Conservation (phyloP, 139 green algal genomes). For the Zygnema cylindricum region DNA sequence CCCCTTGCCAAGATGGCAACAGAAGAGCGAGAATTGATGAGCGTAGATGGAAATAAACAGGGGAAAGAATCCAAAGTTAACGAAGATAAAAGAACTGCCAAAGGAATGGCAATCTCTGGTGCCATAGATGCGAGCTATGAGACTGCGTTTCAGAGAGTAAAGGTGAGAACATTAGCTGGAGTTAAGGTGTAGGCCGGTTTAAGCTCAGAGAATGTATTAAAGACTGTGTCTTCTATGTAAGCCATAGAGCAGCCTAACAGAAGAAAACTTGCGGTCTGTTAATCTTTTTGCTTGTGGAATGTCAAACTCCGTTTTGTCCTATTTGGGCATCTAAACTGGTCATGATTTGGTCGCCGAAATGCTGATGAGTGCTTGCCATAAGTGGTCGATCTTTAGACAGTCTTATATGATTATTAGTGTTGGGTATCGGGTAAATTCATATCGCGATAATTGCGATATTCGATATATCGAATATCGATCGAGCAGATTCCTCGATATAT, state of each 20-base stretch:
- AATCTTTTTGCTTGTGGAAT: not conserved
- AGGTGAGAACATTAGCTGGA: slow-evolving; percentile 5
- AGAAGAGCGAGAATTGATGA: not conserved
- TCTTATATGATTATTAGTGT: no score
- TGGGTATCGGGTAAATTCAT: no score
- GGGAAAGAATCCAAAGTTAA: slow-evolving; percentile 24
- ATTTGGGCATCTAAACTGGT: not conserved
- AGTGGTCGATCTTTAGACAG: no score
- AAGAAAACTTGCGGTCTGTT: not conserved
- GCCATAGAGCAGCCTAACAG: not conserved
- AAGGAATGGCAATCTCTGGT: not conserved
- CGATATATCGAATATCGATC: no score
- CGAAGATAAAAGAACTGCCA: not conserved
- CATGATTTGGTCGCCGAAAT: not conserved
- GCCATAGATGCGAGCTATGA: not conserved
- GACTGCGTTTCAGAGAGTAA: not conserved
- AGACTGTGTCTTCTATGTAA: no score
- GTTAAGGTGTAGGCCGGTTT: no score
- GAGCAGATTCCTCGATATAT: no score
- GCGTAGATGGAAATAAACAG: not conserved
- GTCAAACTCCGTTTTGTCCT: not conserved
- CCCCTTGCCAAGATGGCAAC: slow-evolving; percentile 6
- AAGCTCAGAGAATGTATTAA: no score
- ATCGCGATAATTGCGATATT: no score
- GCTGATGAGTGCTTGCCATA: no score